These are phyloP conservation scores for Claviceps capensis DNA, from an alignment of 2,329 filamentous ascomycete genomes.

Conservation along the genomic window DNA sequence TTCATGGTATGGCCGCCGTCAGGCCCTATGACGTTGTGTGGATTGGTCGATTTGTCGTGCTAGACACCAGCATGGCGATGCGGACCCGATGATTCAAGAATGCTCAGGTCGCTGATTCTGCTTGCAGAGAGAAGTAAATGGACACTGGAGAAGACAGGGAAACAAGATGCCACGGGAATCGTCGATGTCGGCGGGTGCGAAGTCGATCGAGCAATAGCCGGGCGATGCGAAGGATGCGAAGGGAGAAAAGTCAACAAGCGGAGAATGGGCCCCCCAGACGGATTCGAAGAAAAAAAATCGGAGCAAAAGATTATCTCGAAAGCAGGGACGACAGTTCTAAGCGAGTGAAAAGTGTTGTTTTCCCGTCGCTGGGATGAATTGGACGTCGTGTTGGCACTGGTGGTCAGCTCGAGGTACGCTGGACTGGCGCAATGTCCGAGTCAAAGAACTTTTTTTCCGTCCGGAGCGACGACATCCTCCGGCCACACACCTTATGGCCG, in stretches of 20 bases:
- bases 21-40: conserved; percentile 13
- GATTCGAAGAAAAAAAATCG: background rate
- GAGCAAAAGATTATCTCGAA: background rate
- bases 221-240: background rate
- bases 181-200: background rate
- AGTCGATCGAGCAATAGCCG: background rate
- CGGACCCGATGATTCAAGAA: conserved; percentile 1
- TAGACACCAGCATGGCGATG: conserved; percentile 21
- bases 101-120: conserved; percentile 3
- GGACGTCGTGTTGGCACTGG: background rate
- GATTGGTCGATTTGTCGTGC: conserved; percentile 13
- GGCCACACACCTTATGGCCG: background rate
- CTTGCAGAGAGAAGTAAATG: background rate
- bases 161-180: conserved; percentile 3
- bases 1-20: conserved; percentile 20
- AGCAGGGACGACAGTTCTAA: background rate
- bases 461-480: conserved; percentile 3
- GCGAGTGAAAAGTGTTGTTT: background rate
- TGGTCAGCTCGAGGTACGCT: background rate
- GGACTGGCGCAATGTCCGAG: background rate
- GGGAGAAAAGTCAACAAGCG: background rate
- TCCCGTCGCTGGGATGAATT: background rate
- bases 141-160: background rate
- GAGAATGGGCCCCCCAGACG: background rate
- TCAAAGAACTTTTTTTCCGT: background rate